These are phyloP conservation scores for Marasmius fiardii DNA, from an alignment of 1,284 basidiomycete species.

Conservation along the genomic window DNA sequence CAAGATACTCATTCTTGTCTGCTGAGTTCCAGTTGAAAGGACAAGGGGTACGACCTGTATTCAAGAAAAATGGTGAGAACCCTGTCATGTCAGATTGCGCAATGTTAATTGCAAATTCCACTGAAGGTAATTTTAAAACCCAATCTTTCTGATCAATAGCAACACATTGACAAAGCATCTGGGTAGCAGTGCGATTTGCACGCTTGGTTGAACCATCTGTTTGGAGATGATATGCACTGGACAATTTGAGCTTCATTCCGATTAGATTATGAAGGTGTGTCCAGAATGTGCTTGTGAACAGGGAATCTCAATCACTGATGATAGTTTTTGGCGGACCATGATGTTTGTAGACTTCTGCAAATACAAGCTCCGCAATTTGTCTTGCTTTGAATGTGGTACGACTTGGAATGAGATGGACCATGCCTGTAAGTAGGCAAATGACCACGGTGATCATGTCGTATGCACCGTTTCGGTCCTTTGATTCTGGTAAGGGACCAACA, in stretches of 20 bases:
- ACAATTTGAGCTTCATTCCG: conserved; percentile 22
- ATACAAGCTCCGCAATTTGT: conserved; percentile 22
- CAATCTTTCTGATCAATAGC: conserved; percentile 15
- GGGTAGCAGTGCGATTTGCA: conserved; percentile 18
- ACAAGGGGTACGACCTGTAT: conserved; percentile 26
- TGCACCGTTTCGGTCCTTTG: conserved; percentile 20
- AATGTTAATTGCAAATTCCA: conserved; percentile 20
- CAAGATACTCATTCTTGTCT: conserved; percentile 18
- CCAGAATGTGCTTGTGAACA: conserved; percentile 24
- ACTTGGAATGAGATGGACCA: conserved; percentile 29
- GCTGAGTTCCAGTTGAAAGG: conserved; percentile 24
- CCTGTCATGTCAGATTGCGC: conserved; percentile 26
- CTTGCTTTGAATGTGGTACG: conserved; percentile 15
- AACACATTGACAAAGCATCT: conserved; percentile 19
- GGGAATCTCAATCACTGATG: conserved; percentile 18
- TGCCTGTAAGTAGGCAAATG: conserved; percentile 29
- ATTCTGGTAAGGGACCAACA: conserved; percentile 31
- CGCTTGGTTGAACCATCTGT: conserved; percentile 22
- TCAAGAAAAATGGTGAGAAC: conserved; percentile 31
- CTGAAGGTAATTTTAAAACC: conserved; percentile 17
- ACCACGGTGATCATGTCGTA: conserved; percentile 30
- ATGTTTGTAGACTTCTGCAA: conserved; percentile 21
- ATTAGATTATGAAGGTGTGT: conserved; percentile 18
- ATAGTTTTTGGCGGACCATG: conserved; percentile 24
- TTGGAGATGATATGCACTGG: conserved; percentile 22